phyloP scores from a whole-genome alignment of 192 early-diverging fungal species.

The Borealophlyctis nickersoniae region DNA sequence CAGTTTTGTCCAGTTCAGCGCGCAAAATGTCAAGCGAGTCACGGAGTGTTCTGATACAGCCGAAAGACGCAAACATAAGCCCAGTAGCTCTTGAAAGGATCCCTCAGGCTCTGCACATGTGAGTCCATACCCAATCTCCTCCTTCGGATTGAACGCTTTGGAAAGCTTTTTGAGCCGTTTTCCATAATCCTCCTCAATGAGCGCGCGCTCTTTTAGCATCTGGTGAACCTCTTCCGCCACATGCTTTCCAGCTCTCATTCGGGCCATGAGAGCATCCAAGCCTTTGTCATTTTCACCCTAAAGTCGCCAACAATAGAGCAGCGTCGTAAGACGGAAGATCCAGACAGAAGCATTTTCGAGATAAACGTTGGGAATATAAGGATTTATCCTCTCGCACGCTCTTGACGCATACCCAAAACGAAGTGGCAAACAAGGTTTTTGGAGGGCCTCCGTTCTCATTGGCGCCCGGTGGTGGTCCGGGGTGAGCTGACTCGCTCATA shows the following conservation, averaged over 20 bases:
- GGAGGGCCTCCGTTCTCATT: too few species aligned
- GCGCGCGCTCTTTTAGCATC: constrained; percentile 45
- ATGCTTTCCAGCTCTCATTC: constrained; percentile 51
- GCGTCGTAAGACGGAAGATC: not conserved
- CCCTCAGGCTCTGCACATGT: not conserved
- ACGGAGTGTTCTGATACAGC: constrained; percentile 36
- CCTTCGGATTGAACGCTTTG: constrained; percentile 45
- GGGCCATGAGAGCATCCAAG: constrained; percentile 42
- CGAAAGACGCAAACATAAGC: not conserved
- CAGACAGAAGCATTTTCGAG: too few species aligned
- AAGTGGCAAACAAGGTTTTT: constrained; percentile 31
- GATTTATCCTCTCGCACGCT: not conserved
- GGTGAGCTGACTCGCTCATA: too few species aligned
- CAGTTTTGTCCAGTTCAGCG: constrained; percentile 44
- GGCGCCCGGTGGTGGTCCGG: too few species aligned
- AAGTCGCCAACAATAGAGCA: not conserved
- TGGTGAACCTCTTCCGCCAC: constrained; percentile 41
- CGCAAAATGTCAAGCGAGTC: constrained; percentile 48
- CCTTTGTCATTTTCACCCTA: constrained; percentile 52
- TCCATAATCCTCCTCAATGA: constrained; percentile 59
- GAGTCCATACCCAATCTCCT: constrained; percentile 47
- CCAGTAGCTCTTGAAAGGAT: not conserved
- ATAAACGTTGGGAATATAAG: not conserved
- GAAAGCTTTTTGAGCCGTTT: constrained; percentile 48
- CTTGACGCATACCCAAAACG: constrained; percentile 37